Percentiles rank a stretch among this genome's conserved stretches.
These are phyloP conservation scores for Puccinia sorghi DNA, from an alignment of 1,284 basidiomycete species.

Conservation along the genomic window DNA sequence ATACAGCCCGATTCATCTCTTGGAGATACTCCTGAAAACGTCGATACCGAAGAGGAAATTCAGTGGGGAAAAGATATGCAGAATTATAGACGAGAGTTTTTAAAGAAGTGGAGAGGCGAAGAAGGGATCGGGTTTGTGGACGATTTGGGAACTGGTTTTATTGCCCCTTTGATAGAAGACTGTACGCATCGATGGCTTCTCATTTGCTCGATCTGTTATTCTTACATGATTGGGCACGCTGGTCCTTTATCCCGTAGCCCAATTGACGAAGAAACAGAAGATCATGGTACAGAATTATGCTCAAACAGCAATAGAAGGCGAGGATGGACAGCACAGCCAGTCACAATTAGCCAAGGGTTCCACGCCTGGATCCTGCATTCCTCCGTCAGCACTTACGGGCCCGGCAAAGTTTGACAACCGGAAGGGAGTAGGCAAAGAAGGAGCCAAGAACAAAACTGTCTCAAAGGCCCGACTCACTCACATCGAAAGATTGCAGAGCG, in stretches of 20 bases:
- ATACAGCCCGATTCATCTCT: constrained; percentile 19
- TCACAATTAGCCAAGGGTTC: not conserved
- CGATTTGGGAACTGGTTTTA: constrained; percentile 19
- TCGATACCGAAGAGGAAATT: constrained; percentile 48
- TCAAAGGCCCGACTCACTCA: constrained; percentile 35
- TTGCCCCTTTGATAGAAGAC: constrained; percentile 42
- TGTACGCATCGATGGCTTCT: not conserved
- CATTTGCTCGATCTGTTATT: not conserved
- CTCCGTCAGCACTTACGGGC: not conserved
- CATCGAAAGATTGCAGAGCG: constrained; percentile 39
- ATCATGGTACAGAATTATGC: constrained; percentile 50
- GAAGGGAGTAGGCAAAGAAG: constrained; percentile 18
- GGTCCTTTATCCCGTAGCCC: not conserved
- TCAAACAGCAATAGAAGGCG: constrained; percentile 30
- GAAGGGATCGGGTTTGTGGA: constrained; percentile 49
- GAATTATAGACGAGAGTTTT: constrained; percentile 40
- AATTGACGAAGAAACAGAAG: constrained; percentile 46
- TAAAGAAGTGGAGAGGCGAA: constrained; percentile 50
- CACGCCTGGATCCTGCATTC: not conserved
- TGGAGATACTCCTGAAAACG: constrained; percentile 28
- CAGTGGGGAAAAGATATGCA: constrained; percentile 51
- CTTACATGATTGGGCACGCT: not conserved
- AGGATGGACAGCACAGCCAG: constrained; percentile 21
- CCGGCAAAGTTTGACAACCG: constrained; percentile 21
- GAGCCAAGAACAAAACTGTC: constrained; percentile 28